Conservation (phyloP, 805 yeast genomes). For the Hanseniaspora occidentalis region DNA sequence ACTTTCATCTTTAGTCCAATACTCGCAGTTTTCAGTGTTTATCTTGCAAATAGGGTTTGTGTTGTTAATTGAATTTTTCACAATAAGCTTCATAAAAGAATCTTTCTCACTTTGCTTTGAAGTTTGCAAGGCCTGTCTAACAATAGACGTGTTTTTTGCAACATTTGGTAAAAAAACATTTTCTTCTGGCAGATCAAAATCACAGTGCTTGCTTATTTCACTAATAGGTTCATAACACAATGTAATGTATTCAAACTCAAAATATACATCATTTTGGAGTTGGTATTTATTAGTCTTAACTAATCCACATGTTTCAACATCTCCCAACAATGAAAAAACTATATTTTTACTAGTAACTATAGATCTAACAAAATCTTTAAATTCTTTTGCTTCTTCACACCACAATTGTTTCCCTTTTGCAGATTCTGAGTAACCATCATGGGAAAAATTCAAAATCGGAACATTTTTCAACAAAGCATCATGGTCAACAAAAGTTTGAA, state of each 20-base stretch:
- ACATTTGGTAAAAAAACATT: slow-evolving; percentile 28
- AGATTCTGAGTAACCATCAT: slow-evolving; percentile 24
- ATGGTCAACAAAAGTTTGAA: slow-evolving; percentile 16
- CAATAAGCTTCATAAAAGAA: slow-evolving; percentile 23
- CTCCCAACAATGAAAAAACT: slow-evolving; percentile 26
- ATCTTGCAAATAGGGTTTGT: slow-evolving; percentile 30
- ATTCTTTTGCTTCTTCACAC: slow-evolving; percentile 27
- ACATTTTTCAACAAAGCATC: slow-evolving; percentile 34
- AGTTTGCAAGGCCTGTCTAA: slow-evolving; percentile 17
- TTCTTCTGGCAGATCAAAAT: slow-evolving; percentile 11
- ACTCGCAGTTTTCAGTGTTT: slow-evolving; percentile 27
- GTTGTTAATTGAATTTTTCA: slow-evolving; percentile 18
- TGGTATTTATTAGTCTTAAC: background rate
- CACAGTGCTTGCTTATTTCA: background rate
- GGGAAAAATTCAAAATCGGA: slow-evolving; percentile 18
- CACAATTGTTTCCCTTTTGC: slow-evolving; percentile 29
- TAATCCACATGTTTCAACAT: slow-evolving; percentile 6
- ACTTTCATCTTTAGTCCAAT: slow-evolving; percentile 38
- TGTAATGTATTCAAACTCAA: slow-evolving; percentile 30
- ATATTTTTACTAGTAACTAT: slow-evolving; percentile 23
- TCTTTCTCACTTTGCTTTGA: slow-evolving; percentile 17
- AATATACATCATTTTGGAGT: slow-evolving; percentile 26
- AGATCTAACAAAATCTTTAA: slow-evolving; percentile 22
- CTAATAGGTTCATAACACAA: slow-evolving; percentile 3
- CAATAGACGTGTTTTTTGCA: slow-evolving; percentile 17